A percentile compares a stretch with the other conserved stretches of the same genome.
Evolutionary conservation across 2,329 filamentous ascomycete species (phyloP).

Genomic region (Geosmithia flava): DNA sequence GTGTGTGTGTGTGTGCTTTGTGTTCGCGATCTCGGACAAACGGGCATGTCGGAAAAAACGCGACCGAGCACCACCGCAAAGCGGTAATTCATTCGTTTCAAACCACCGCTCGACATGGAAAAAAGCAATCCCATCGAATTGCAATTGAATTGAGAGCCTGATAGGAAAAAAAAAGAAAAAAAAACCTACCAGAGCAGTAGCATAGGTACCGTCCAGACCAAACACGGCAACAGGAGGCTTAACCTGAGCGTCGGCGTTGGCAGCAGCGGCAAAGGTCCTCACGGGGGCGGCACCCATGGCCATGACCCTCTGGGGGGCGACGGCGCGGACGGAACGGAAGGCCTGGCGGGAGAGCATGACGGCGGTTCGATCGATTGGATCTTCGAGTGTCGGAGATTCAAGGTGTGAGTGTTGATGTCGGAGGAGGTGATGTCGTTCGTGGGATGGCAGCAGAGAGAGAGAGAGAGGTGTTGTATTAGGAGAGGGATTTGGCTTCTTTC

Average conservation of each 20-base stretch:
- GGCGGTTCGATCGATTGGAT: conserved; percentile 2
- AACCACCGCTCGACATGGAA: too few species aligned
- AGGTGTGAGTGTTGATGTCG: conserved; percentile 1
- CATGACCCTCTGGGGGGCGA: conserved; percentile 45
- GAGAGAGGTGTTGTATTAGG: too few species aligned
- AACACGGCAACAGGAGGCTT: conserved; percentile 87
- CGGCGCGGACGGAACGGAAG: conserved; percentile 41
- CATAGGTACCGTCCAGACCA: conserved; percentile 96
- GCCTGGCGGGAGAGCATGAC: conserved; percentile 50
- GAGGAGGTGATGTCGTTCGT: conserved; percentile 12
- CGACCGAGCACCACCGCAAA: too few species aligned
- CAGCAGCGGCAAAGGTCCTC: conserved; percentile 82
- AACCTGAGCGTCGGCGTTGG: conserved; percentile 51
- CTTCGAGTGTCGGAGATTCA: conserved; percentile 9
- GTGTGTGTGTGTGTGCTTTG: too few species aligned
- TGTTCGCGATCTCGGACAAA: too few species aligned
- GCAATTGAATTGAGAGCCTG: background rate
- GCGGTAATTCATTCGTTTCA: too few species aligned
- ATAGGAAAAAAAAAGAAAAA: too few species aligned
- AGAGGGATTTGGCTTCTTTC: too few species aligned
- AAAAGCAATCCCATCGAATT: too few species aligned
- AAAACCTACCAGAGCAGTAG: conserved; percentile 81
- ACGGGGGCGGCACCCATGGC: conserved; percentile 29
- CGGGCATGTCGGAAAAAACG: too few species aligned
- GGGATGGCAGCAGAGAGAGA: too few species aligned